Evolutionary conservation across 805 yeast species (phyloP).

Genomic region (Metschnikowia koreensis): DNA sequence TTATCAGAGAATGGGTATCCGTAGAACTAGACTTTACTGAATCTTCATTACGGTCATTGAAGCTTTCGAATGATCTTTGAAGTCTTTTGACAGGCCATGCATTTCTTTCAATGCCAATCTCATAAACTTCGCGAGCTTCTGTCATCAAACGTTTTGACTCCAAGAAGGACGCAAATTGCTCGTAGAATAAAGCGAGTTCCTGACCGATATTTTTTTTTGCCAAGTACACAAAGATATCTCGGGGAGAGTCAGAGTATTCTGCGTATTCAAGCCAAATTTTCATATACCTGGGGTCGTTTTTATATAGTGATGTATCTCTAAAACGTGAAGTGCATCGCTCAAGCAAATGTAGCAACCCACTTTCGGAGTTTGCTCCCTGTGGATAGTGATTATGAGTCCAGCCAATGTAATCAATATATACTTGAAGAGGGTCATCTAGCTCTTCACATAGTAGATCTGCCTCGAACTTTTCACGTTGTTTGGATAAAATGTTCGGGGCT

Average conservation of each 20-base stretch:
- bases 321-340: slow-evolving; percentile 73
- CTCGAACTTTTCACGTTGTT: slow-evolving; percentile 39
- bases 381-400: slow-evolving; percentile 70
- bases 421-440: slow-evolving; percentile 80
- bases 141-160: slow-evolving; percentile 47
- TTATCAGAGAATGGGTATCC: slow-evolving; percentile 4
- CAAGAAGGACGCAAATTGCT: slow-evolving; percentile 66
- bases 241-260: slow-evolving; percentile 62
- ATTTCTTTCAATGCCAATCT: slow-evolving; percentile 51
- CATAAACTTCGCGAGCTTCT: slow-evolving; percentile 61
- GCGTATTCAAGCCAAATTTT: slow-evolving; percentile 80
- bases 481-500: slow-evolving; percentile 1
- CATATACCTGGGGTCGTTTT: slow-evolving; percentile 79
- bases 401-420: slow-evolving; percentile 67
- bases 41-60: slow-evolving; percentile 24
- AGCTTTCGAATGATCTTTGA: slow-evolving; percentile 39
- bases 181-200: slow-evolving; percentile 68
- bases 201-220: slow-evolving; percentile 70
- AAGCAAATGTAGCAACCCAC: slow-evolving; percentile 62
- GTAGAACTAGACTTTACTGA: background rate
- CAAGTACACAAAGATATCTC: slow-evolving; percentile 69
- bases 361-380: slow-evolving; percentile 57
- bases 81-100: slow-evolving; percentile 63
- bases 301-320: slow-evolving; percentile 62
- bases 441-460: slow-evolving; percentile 40